Evolutionary conservation across 306 rosid species (phyloP), one percentile per base, ranked within the genome.

Genomic region (Dicorynia guianensis): DNA sequence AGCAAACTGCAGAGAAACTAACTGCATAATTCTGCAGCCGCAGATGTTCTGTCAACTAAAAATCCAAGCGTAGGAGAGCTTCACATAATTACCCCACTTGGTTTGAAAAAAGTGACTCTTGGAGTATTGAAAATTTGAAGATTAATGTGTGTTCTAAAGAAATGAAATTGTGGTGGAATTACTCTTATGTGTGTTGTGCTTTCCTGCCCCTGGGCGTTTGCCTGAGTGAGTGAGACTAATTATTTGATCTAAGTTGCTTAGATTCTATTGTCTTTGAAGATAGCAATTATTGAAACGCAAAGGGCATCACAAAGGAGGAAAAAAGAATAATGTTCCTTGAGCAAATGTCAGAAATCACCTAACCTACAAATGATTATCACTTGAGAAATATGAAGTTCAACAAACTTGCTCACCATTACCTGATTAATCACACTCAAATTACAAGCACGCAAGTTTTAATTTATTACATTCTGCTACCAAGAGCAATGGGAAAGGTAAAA

Each of bases 381-480:
- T 11, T 25, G 7, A 18, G 66, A 42, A 59, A 47, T 30, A 64
- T 66, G 25, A 58, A 66, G 13, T 5, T 63, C 63, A 56, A 14
- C n/a, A 60, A 40, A 35, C 62, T 50, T 52, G 56, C 50, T 69
- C 8, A n/a, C 42, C 63, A 40, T 25, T 15, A 67, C 8, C 62
- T 55, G 64, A 40, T 56, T 48, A 63, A 62, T 17, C 42, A 59
- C 63, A 59, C 63, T 25, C 75, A 42, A 13, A 33, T 18, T 39
- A 38, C 70, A 66, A 35, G 48, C 58, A 53, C 58, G 67, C 30
- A 76, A 78, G 20, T 48, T 69, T 30, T 11, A 66, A 56, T 61
- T 71, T 76, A 79, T 80, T 58, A 68, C 58, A 49, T 42, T 68
- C 12, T 46, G 17, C 58, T 40, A 59, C 67, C 49, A 35, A 69